Conservation (phyloP, 225 moss, liverwort and hornwort genomes). For the Sphagnum tenellum region DNA sequence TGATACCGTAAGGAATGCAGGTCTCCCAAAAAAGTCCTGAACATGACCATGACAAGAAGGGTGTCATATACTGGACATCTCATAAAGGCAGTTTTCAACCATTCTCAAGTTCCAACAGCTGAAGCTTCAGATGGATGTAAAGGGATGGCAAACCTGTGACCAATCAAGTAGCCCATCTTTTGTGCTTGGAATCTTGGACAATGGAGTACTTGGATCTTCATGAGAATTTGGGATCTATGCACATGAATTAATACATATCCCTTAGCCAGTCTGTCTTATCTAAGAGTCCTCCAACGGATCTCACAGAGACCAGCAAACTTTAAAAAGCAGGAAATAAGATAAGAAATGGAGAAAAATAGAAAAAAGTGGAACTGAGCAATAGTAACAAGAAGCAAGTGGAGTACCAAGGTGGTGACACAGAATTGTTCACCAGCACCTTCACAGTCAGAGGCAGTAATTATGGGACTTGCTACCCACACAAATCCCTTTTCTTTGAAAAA, state of each 20-base stretch:
- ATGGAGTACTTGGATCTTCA: constrained; percentile 53
- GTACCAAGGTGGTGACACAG: constrained; percentile 96
- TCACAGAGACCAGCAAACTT: too few species aligned
- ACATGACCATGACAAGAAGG: too few species aligned
- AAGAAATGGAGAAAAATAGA: background rate
- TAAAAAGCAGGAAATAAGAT: background rate
- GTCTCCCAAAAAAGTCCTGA: constrained; percentile 96
- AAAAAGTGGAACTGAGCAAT: too few species aligned
- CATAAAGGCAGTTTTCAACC: too few species aligned
- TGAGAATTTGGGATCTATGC: constrained; percentile 76
- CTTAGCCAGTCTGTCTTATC: background rate
- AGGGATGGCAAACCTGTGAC: constrained; percentile 52
- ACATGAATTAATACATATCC: background rate
- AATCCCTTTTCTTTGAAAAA: constrained; percentile 90
- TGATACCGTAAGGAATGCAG: constrained; percentile 92
- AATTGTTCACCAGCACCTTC: constrained; percentile 99
- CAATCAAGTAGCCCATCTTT: constrained; percentile 86
- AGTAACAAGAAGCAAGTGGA: constrained; percentile 1
- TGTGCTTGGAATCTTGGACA: constrained; percentile 68
- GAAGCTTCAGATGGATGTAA: too few species aligned
- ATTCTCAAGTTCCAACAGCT: too few species aligned
- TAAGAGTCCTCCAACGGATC: too few species aligned
- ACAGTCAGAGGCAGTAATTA: constrained; percentile 92
- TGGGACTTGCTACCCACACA: constrained; percentile 95
- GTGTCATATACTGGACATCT: too few species aligned